Conservation (phyloP, 169 alveolate genomes). For the Eimeria sp. region DNA sequence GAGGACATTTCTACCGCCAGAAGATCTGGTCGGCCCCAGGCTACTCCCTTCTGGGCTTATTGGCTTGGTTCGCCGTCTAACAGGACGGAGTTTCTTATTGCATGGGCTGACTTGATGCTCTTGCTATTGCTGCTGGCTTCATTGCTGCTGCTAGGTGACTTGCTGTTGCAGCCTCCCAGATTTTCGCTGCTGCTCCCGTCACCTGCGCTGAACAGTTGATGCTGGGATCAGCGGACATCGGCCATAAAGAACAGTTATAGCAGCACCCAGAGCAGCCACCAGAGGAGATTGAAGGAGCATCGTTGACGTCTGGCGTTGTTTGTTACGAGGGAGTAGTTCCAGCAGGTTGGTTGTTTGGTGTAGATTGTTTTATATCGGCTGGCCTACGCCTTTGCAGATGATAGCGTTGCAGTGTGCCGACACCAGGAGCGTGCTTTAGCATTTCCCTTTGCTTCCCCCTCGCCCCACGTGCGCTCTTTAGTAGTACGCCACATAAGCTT, state of each 20-base stretch:
- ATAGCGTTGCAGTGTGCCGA: not conserved
- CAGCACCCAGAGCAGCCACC: slow-evolving; percentile 25
- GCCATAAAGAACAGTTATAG: not conserved
- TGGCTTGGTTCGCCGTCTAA: slow-evolving; percentile 33
- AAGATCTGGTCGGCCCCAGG: slow-evolving; percentile 63
- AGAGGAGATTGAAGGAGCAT: not conserved
- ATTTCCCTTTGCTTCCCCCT: not conserved
- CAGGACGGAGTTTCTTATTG: slow-evolving; percentile 76
- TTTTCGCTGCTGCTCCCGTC: slow-evolving; percentile 52
- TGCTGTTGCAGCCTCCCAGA: slow-evolving; percentile 76
- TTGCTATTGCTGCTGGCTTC: slow-evolving; percentile 73
- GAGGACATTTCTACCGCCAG: slow-evolving; percentile 23
- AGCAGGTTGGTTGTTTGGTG: slow-evolving; percentile 22
- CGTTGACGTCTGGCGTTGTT: not conserved
- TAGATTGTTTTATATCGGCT: not conserved
- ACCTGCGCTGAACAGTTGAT: slow-evolving; percentile 50
- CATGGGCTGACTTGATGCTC: slow-evolving; percentile 75
- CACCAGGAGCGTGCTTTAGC: not conserved
- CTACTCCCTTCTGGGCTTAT: slow-evolving; percentile 33
- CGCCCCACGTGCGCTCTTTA: not conserved
- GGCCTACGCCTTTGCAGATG: not conserved
- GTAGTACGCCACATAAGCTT: not conserved
- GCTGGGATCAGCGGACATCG: not conserved
- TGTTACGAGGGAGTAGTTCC: not conserved
- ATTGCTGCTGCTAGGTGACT: slow-evolving; percentile 69